Evolutionary conservation across 1,284 basidiomycete species (phyloP).

Genomic region (Pseudozyma thailandica): DNA sequence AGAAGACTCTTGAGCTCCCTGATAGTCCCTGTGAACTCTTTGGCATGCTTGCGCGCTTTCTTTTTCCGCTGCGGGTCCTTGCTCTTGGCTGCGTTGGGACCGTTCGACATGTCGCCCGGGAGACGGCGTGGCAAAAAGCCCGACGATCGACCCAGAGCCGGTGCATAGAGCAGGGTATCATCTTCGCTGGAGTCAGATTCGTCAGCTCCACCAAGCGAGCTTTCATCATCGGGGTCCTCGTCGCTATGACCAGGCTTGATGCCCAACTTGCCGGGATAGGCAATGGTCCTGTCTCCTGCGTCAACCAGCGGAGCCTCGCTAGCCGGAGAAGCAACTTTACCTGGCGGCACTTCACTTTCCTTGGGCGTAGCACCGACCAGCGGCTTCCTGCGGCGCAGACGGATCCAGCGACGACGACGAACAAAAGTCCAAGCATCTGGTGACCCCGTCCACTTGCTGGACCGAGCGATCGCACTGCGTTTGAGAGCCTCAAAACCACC

Average conservation of each 20-base stretch:
- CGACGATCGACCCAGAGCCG: constrained; percentile 29
- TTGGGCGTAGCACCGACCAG: constrained; percentile 10
- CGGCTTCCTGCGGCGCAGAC: constrained; percentile 54
- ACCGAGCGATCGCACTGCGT: constrained; percentile 51
- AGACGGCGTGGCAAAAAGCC: constrained; percentile 48
- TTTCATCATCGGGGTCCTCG: constrained; percentile 25
- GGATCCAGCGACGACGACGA: constrained; percentile 63
- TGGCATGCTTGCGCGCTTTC: constrained; percentile 34
- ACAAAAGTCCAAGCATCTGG: constrained; percentile 61
- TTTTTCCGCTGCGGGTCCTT: constrained; percentile 12
- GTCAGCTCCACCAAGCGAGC: constrained; percentile 26
- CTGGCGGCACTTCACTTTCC: constrained; percentile 2
- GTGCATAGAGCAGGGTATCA: constrained; percentile 34
- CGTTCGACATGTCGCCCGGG: constrained; percentile 45
- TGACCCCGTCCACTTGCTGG: constrained; percentile 59
- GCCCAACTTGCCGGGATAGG: constrained; percentile 6
- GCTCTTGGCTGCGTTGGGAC: constrained; percentile 26
- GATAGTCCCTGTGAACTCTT: constrained; percentile 57
- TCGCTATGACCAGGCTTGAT: constrained; percentile 34
- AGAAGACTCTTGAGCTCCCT: constrained; percentile 57
- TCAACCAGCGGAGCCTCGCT: constrained; percentile 17
- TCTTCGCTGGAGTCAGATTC: constrained; percentile 51
- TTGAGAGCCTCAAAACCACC: constrained; percentile 64
- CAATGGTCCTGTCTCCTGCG: not conserved
- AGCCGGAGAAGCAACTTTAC: constrained; percentile 14